Evolutionary conservation across 2,329 filamentous ascomycete species (phyloP).

Genomic region (Phialophora tarda): DNA sequence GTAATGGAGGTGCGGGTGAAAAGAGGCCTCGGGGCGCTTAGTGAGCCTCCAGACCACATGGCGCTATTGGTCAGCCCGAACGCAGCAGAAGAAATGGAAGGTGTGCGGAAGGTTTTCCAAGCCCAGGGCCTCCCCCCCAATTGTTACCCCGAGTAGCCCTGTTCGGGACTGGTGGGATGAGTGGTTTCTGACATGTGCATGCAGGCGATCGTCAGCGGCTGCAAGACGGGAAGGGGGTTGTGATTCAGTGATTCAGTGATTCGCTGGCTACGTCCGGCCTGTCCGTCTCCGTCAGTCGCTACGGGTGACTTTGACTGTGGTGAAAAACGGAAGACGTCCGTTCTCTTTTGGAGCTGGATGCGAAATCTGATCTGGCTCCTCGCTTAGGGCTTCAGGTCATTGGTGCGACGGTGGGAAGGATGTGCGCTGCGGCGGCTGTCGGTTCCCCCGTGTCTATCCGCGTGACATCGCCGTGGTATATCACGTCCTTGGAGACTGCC

Average conservation of each 20-base stretch:
- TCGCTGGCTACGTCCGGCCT: constrained; percentile 2
- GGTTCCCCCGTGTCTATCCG: constrained; percentile 6
- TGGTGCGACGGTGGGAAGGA: neutral
- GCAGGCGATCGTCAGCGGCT: constrained; percentile 21
- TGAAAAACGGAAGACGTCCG: neutral
- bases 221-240: neutral
- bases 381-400: neutral
- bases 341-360: neutral
- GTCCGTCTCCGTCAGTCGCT: constrained; percentile 2
- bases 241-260: neutral
- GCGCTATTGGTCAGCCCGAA: constrained; percentile 10
- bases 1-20: constrained; percentile 20
- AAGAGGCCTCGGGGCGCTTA: constrained; percentile 14
- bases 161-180: neutral
- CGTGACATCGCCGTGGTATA: constrained; percentile 14
- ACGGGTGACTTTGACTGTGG: neutral
- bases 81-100: constrained; percentile 10
- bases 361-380: neutral
- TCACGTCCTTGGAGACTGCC: neutral
- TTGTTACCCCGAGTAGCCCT: constrained; percentile 4
- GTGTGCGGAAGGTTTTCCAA: constrained; percentile 8
- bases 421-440: neutral
- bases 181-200: constrained; percentile 15
- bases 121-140: neutral
- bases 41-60: constrained; percentile 13